A percentile compares a stretch with the other conserved stretches of the same genome.
phyloP scores from a whole-genome alignment of 768 basidiomycete species.

The Kwoniella sp. region DNA sequence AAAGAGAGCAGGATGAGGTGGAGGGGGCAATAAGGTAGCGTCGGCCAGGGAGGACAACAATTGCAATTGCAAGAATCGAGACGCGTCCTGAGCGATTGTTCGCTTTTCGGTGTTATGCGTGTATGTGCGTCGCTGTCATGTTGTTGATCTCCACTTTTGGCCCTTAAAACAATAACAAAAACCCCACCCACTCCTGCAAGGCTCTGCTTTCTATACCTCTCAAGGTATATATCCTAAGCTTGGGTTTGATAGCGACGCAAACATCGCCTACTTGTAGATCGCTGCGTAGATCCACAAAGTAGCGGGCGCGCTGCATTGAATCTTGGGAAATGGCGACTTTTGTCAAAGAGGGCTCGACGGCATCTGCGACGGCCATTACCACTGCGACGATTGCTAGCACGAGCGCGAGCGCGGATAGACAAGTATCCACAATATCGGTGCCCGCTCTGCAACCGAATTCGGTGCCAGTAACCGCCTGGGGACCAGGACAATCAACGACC shows the following conservation, averaged over 20 bases:
- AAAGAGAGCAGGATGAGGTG: no score
- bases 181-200: not conserved
- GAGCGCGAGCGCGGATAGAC: not conserved
- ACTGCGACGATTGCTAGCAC: not conserved
- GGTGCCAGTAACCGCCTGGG: no score
- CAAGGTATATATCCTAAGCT: no score
- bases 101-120: not conserved
- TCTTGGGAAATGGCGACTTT: not conserved
- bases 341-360: not conserved
- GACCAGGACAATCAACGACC: not conserved
- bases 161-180: not conserved
- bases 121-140: not conserved
- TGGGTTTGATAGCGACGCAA: no score
- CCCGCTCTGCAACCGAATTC: not conserved
- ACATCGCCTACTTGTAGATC: not conserved
- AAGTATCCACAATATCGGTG: not conserved
- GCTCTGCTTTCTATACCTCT: not conserved
- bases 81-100: not conserved
- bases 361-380: not conserved
- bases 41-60: constrained; percentile 1
- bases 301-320: not conserved
- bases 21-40: no score
- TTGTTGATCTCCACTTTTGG: not conserved
- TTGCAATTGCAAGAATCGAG: not conserved
- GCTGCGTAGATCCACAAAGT: not conserved